Evolutionary conservation across 352 stramenopile species (phyloP), one percentile per base, ranked within the genome.

Genomic region (Elongisporangium undulatum): DNA sequence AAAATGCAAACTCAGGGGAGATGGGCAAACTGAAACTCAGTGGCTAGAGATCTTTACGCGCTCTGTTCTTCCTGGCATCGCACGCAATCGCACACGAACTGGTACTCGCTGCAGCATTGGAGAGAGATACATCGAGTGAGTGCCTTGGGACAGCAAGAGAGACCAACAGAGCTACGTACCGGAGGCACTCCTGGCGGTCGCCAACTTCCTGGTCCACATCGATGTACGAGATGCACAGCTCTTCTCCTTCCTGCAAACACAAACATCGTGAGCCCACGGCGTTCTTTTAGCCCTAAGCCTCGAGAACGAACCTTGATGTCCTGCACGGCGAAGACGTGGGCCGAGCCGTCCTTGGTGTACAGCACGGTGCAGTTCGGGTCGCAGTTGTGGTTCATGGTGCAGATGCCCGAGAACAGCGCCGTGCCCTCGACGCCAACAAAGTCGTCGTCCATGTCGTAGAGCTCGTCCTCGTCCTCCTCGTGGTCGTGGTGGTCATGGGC

Each of bases 301-400:
- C 9, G 15, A 15, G 16, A 5, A 71, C 74, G 24, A 68, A 87
- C 77, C 60, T 70, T 56, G 56, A 94, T 89, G 29, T 89, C 79
- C 51, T 87, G 69, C 5, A 92, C 73, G 12, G 84, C 84, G 55
- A 89, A 89, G 19, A 90, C 81, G 22, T 90, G 82, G 15, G 79
- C 82, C 49, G 72, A 58, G 63, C 82, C 82, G 56, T 89, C 75
- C 62, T 88, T 87, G 51, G 82, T 89, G 77, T 98, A 98, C 21
- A 96, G 64, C 52, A 97, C 79, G 5, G 90, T 85, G 57, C 95
- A 92, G 73, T 98, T 98, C 3, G 92, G 92, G 53, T 92, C 78
- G 70, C 94, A 99, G 57, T 87, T 97, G 77, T 99, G 96, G 76
- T 99, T 99, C 92, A 98, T 98, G 69, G 94, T 98, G 68, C 94